Percentiles rank a stretch among this genome's conserved stretches.
phyloP scores from a whole-genome alignment of 805 yeast genomes.

The Starmerella bombicola region DNA sequence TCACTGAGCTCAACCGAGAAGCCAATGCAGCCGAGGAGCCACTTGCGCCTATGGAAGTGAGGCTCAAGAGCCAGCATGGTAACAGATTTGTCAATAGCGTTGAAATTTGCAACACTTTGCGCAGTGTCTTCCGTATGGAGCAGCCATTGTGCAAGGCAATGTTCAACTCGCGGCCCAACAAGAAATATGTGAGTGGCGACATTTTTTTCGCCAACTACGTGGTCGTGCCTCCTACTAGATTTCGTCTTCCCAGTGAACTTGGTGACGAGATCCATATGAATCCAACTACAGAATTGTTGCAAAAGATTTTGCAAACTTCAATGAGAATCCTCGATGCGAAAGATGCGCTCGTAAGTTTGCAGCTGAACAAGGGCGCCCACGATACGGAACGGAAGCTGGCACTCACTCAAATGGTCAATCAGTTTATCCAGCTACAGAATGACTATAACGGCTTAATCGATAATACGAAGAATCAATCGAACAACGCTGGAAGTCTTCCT shows the following conservation, averaged over 20 bases:
- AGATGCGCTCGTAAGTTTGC: conserved; percentile 57
- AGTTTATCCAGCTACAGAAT: conserved; percentile 87
- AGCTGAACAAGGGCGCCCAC: conserved; percentile 47
- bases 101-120: conserved; percentile 69
- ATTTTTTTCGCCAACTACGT: conserved; percentile 80
- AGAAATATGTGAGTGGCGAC: conserved; percentile 47
- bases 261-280: conserved; percentile 96
- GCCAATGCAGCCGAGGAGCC: conserved; percentile 28
- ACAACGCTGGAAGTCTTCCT: conserved; percentile 54
- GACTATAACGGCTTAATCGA: conserved; percentile 92
- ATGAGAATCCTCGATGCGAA: conserved; percentile 76
- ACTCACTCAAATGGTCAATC: conserved; percentile 85
- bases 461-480: conserved; percentile 73
- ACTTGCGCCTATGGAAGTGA: conserved; percentile 26
- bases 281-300: conserved; percentile 76
- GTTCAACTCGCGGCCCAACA: conserved; percentile 70
- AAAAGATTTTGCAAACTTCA: conserved; percentile 68
- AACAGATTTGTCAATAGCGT: conserved; percentile 78
- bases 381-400: conserved; percentile 55
- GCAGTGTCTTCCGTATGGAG: conserved; percentile 65
- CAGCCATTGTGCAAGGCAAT: conserved; percentile 52
- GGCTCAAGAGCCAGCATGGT: conserved; percentile 47
- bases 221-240: conserved; percentile 92
- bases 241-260: conserved; percentile 88
- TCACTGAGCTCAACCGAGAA: conserved; percentile 27